Conservation (phyloP, 2,329 filamentous ascomycete genomes). For the Spiromastix sp. region DNA sequence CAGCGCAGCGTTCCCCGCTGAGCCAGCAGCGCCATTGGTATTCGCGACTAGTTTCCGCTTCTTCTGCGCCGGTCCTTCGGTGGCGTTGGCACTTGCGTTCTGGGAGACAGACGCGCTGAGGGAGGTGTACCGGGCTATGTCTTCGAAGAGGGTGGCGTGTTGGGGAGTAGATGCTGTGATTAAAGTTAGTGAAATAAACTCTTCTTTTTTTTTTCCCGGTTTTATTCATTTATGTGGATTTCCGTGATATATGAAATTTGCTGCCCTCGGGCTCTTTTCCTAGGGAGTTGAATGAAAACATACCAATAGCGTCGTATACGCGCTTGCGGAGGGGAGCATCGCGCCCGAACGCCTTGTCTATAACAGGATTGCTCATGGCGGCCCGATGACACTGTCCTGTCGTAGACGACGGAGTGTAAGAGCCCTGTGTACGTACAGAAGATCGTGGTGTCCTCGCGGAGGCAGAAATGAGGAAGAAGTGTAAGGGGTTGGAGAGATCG, state of each 20-base stretch:
- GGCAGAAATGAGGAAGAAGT: no score
- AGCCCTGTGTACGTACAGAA: no score
- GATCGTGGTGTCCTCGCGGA: no score
- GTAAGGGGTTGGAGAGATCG: no score
- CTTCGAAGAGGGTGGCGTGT: conserved; percentile 35
- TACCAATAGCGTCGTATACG: conserved; percentile 35
- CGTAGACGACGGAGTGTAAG: no score
- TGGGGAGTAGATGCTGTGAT: conserved; percentile 26
- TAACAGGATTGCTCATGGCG: conserved; percentile 10
- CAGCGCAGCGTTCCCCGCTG: conserved; percentile 18
- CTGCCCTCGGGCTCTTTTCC: no score
- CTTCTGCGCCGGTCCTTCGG: conserved; percentile 31
- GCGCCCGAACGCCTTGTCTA: conserved; percentile 32
- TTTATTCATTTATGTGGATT: no score
- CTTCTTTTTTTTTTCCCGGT: background rate
- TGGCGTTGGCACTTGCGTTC: conserved; percentile 16
- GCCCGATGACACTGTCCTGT: no score
- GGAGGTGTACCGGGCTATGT: conserved; percentile 39
- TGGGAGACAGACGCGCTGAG: conserved; percentile 10
- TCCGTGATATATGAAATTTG: no score
- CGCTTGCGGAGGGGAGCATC: conserved; percentile 29
- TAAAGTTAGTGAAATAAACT: conserved; percentile 2
- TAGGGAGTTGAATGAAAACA: conserved; percentile 13
- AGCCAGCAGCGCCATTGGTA: conserved; percentile 7
- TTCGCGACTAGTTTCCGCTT: conserved; percentile 41